Conservation (phyloP, 2,329 filamentous ascomycete species). For the Ophiostoma montium region DNA sequence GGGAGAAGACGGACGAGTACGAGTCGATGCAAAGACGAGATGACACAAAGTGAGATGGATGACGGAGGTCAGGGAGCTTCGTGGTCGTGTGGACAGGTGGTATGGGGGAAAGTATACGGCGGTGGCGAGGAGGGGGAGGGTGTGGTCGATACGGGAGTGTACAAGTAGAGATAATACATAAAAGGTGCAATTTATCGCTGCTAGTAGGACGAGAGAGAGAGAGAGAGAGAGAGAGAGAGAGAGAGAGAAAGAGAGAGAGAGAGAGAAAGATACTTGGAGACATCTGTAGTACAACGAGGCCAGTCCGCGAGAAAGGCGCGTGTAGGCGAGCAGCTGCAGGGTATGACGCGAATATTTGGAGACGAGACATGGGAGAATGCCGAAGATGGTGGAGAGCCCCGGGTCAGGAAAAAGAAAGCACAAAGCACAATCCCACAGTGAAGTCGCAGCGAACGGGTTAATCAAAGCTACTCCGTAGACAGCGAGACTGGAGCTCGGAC, state of each 20-base stretch:
- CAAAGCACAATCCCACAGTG: background rate
- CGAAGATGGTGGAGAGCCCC: background rate
- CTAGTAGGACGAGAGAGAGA: background rate
- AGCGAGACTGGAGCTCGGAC: too few relatives aligned
- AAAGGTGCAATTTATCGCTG: too few relatives aligned
- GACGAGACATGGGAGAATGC: background rate
- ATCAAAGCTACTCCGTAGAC: too few relatives aligned
- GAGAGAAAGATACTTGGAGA: background rate
- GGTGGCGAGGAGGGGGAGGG: background rate
- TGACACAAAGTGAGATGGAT: background rate
- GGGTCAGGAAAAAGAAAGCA: background rate
- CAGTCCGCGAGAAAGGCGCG: background rate
- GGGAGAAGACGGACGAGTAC: background rate
- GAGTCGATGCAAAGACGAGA: background rate
- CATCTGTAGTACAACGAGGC: background rate
- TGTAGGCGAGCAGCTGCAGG: slow-evolving; percentile 2
- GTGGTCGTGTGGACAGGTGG: too few relatives aligned
- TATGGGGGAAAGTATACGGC: too few relatives aligned
- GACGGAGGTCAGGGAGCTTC: too few relatives aligned
- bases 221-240: background rate
- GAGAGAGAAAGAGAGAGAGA: background rate
- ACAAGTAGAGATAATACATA: too few relatives aligned
- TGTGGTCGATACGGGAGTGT: too few relatives aligned
- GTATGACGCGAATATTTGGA: background rate
- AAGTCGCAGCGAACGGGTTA: background rate